Evolutionary conservation across 768 basidiomycete genomes (phyloP).

Genomic region (Amanita brunnescens): DNA sequence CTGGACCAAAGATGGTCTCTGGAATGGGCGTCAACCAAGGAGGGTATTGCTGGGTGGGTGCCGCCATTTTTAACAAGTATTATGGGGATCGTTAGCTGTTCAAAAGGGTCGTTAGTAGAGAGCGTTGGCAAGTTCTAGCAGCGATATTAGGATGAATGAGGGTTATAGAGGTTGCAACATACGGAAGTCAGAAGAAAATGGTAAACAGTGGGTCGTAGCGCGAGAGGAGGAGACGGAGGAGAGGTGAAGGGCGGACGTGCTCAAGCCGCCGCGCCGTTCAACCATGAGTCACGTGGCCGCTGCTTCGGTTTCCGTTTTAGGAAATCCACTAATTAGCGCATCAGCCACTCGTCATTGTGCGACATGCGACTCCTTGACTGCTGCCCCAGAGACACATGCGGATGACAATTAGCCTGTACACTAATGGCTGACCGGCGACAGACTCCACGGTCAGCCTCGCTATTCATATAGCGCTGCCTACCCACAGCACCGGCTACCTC

Average conservation of each 20-base stretch:
- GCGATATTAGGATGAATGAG: background rate
- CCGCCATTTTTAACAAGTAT: conserved; percentile 36
- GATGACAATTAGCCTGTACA: background rate
- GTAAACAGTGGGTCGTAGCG: background rate
- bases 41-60: conserved; percentile 59
- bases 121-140: conserved; percentile 22
- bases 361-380: no score
- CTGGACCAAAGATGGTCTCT: conserved; percentile 41
- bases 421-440: background rate
- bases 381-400: no score
- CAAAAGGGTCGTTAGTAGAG: conserved; percentile 35
- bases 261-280: conserved; percentile 1
- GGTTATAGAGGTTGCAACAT: background rate
- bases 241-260: background rate
- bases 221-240: background rate
- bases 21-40: conserved; percentile 62
- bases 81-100: background rate
- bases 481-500: no score
- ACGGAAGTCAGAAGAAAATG: background rate
- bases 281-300: conserved; percentile 5
- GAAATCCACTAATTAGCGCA: background rate
- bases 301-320: background rate
- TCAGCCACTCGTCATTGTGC: no score
- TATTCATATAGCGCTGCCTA: background rate
- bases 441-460: background rate